phyloP scores from a whole-genome alignment of 306 rosid species.

The Cucumis melo region DNA sequence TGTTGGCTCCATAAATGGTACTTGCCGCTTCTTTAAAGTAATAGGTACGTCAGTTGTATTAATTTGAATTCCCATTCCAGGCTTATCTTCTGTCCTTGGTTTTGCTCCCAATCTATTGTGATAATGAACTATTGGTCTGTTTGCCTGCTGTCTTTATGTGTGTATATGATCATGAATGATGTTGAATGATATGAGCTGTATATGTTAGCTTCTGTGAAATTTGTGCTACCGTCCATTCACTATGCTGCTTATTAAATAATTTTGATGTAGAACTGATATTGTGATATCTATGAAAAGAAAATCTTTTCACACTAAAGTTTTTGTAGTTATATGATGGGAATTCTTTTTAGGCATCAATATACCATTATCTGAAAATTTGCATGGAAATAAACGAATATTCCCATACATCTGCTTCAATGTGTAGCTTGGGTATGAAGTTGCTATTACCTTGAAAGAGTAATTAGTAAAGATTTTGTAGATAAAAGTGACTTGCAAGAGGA shows the following conservation, averaged over 20 bases:
- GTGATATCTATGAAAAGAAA: not conserved
- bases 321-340: not conserved
- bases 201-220: not conserved
- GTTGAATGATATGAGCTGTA: not conserved
- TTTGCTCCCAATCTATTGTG: not conserved
- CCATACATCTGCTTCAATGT: not conserved
- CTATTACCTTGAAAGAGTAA: not conserved
- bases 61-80: not conserved
- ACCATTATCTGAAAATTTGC: not conserved
- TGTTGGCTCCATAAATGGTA: slow-evolving; percentile 70
- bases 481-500: not conserved
- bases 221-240: not conserved
- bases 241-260: not conserved
- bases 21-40: slow-evolving; percentile 57
- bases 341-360: not conserved
- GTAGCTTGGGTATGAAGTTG: not conserved
- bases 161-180: not conserved
- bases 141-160: not conserved
- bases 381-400: not conserved
- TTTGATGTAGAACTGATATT: not conserved
- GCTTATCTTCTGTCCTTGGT: not conserved
- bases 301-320: not conserved
- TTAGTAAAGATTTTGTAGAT: not conserved
- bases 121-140: not conserved
- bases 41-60: slow-evolving; percentile 41